These are phyloP conservation scores for Coemansia guatemalensis DNA, from an alignment of 192 early-diverging fungal species.

Conservation along the genomic window DNA sequence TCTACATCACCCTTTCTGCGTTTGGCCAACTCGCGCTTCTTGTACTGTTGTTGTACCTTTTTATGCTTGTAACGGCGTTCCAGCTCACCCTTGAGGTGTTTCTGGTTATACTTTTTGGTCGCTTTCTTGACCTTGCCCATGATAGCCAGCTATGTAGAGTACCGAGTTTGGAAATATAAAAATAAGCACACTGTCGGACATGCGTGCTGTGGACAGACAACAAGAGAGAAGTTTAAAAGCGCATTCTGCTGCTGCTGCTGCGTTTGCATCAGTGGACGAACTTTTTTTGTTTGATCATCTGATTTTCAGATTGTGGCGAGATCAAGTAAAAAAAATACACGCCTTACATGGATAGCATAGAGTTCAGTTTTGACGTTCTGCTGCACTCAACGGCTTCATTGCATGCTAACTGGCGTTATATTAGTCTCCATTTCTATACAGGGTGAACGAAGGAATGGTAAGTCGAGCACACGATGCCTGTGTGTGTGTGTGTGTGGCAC, in stretches of 20 bases:
- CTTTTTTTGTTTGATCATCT: too few species aligned
- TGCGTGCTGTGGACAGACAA: not conserved
- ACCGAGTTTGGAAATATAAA: not conserved
- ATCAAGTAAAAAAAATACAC: too few species aligned
- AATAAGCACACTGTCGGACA: not conserved
- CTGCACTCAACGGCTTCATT: too few species aligned
- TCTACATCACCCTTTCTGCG: constrained; percentile 30
- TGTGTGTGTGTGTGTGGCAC: too few species aligned
- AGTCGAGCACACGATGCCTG: too few species aligned
- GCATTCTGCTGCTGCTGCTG: not conserved
- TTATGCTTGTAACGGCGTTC: constrained; percentile 60
- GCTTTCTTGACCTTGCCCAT: constrained; percentile 61
- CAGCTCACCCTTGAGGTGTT: constrained; percentile 67
- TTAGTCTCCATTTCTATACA: too few species aligned
- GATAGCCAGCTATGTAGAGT: not conserved
- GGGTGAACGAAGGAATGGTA: too few species aligned
- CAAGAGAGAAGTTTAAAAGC: constrained; percentile 1
- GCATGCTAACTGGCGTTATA: too few species aligned
- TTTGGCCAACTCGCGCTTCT: constrained; percentile 62
- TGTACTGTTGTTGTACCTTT: constrained; percentile 58
- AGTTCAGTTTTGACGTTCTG: too few species aligned
- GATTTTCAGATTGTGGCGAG: too few species aligned
- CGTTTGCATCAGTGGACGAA: too few species aligned
- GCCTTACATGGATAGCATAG: too few species aligned
- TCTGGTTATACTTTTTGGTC: constrained; percentile 78